These are phyloP conservation scores for Tylopilus plumbeoviolaceoides DNA, from an alignment of 768 basidiomycete genomes.

Conservation along the genomic window DNA sequence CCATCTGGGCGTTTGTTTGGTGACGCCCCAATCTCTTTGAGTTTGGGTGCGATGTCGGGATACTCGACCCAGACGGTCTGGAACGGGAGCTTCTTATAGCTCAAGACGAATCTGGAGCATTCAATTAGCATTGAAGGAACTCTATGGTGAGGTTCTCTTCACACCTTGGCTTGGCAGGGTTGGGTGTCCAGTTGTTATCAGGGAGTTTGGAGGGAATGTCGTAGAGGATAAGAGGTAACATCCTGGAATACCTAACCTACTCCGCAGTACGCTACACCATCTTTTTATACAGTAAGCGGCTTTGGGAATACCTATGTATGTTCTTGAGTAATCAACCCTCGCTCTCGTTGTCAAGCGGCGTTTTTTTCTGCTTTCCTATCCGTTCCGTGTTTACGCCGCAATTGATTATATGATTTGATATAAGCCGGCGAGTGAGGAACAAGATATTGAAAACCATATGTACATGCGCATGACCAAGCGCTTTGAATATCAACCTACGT, in stretches of 20 bases:
- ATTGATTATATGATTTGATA: too few relatives aligned
- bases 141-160: not conserved
- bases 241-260: not conserved
- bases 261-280: not conserved
- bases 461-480: too few relatives aligned
- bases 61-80: slow-evolving; percentile 34
- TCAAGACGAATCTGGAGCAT: slow-evolving; percentile 26
- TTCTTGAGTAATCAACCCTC: not conserved
- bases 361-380: not conserved
- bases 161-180: slow-evolving; percentile 37
- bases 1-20: slow-evolving; percentile 19
- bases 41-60: slow-evolving; percentile 26
- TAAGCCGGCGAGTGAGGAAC: not conserved
- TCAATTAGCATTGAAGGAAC: not conserved
- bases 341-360: not conserved
- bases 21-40: slow-evolving; percentile 26
- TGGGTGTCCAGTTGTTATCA: slow-evolving; percentile 34
- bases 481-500: too few relatives aligned
- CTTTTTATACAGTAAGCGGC: not conserved
- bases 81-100: slow-evolving; percentile 33
- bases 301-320: not conserved
- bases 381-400: not conserved
- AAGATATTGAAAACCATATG: not conserved
- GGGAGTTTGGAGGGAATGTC: slow-evolving; percentile 34
- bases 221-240: slow-evolving; percentile 32